phyloP scores from a whole-genome alignment of 441 rosid species.

The Kokia cookei region DNA sequence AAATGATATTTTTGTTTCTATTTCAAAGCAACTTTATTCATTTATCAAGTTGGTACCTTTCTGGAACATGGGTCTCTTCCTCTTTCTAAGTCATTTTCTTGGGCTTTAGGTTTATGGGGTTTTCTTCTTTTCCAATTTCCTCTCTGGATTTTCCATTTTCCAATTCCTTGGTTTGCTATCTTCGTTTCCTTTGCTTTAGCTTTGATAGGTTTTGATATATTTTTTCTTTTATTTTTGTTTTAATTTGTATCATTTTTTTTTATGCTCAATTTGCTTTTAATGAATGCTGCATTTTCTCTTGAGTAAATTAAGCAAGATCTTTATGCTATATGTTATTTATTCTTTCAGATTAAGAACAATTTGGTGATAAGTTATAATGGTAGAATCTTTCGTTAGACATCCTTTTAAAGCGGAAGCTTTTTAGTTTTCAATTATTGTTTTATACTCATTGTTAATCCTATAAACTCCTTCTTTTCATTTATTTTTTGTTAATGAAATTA shows the following conservation, averaged over 20 bases:
- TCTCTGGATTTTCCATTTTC: conserved; percentile 11
- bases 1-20: background rate
- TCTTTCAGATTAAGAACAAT: background rate
- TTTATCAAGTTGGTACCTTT: conserved; percentile 17
- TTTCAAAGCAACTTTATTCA: background rate
- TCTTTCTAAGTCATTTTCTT: background rate
- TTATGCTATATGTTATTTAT: background rate
- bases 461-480: background rate
- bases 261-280: background rate
- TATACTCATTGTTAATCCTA: background rate
- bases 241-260: too few species aligned
- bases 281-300: too few species aligned
- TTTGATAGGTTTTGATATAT: too few species aligned
- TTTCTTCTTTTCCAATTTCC: background rate
- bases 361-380: background rate
- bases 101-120: background rate
- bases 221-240: background rate
- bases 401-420: background rate
- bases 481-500: background rate
- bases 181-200: too few species aligned
- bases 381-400: background rate
- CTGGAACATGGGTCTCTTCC: background rate
- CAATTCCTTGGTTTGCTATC: background rate
- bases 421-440: background rate
- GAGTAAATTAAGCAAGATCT: background rate